Evolutionary conservation across 225 moss, liverwort and hornwort species (phyloP).

Genomic region (Marchantia paleacea): DNA sequence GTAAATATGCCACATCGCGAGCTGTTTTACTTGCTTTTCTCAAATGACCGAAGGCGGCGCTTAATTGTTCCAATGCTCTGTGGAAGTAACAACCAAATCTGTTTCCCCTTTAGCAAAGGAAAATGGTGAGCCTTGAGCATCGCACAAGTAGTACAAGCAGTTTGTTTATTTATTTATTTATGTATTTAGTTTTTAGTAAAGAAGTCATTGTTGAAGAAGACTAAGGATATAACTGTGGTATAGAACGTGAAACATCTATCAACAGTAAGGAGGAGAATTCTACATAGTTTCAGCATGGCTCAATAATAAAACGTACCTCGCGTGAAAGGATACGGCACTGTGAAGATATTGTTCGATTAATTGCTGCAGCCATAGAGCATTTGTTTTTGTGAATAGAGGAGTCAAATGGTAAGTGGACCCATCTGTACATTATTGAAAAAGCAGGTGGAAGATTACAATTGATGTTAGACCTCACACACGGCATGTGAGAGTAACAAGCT

Average conservation of each 20-base stretch:
- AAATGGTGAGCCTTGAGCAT: not conserved
- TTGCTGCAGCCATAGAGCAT: constrained; percentile 49
- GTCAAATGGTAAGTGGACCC: too few species aligned
- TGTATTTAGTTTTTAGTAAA: not conserved
- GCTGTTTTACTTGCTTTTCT: constrained; percentile 68
- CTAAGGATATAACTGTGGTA: too few species aligned
- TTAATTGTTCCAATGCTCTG: constrained; percentile 78
- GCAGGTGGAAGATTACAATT: too few species aligned
- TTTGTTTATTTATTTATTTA: not conserved
- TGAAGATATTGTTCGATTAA: constrained; percentile 84
- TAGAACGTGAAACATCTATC: too few species aligned
- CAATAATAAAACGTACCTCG: constrained; percentile 40
- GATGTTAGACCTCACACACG: too few species aligned
- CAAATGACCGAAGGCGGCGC: constrained; percentile 58
- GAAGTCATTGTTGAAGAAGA: not conserved
- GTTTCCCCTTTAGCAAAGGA: not conserved
- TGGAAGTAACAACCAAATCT: not conserved
- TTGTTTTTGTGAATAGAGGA: not conserved
- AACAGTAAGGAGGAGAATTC: too few species aligned
- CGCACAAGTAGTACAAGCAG: not conserved
- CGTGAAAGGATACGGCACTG: constrained; percentile 79
- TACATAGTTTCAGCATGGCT: not conserved
- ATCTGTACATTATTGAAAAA: too few species aligned
- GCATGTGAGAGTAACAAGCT: too few species aligned
- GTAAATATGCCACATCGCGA: constrained; percentile 77